Evolutionary conservation across 345 rosid species (phyloP).

Genomic region (Corchorus capsularis): DNA sequence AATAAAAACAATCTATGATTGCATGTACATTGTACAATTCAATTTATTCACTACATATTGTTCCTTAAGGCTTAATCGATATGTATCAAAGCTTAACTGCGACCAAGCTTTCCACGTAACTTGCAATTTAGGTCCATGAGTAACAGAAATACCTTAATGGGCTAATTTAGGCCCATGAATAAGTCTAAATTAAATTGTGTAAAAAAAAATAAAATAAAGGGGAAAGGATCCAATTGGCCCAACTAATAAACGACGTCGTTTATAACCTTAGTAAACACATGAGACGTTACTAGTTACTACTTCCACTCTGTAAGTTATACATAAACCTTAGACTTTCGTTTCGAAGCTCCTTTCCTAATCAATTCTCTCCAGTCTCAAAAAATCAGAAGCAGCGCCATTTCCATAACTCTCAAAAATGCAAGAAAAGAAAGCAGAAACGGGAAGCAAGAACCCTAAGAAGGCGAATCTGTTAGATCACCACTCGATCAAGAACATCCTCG

Average conservation of each 20-base stretch:
- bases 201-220: background rate
- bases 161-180: too few species aligned
- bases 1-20: background rate
- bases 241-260: background rate
- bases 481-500: constrained; percentile 93
- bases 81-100: too few species aligned
- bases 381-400: background rate
- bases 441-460: constrained; percentile 68
- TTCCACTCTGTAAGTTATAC: background rate
- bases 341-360: background rate
- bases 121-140: too few species aligned
- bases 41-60: background rate
- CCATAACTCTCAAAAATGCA: constrained; percentile 36
- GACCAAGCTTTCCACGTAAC: too few species aligned
- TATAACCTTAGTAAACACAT: too few species aligned
- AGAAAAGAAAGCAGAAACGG: constrained; percentile 56
- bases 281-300: too few species aligned
- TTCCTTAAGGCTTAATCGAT: background rate
- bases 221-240: background rate
- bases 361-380: background rate
- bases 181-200: background rate
- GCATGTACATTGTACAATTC: background rate
- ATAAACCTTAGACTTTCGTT: constrained; percentile 4
- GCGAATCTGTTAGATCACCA: constrained; percentile 90
- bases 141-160: background rate